Evolutionary conservation across 805 yeast species (phyloP), one percentile per base, ranked within the genome.

Genomic region (Aciculoconidium aculeatum): DNA sequence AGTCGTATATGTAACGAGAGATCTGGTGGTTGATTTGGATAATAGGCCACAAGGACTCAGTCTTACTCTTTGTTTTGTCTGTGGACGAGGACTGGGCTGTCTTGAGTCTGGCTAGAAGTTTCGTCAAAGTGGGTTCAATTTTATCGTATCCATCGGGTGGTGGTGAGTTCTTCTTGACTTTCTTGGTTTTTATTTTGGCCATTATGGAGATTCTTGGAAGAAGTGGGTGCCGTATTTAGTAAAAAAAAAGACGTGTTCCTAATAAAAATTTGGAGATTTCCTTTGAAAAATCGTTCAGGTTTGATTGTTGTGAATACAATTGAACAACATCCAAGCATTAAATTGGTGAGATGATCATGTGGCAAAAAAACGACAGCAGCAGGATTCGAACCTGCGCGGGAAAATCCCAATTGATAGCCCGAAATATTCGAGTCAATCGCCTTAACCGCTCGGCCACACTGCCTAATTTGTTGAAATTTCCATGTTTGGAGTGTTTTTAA

Each of bases 101-200:
- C 50, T 75, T 77, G 36, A 85, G 55, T 38, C 73, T 70, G 13
- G 61, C 58, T 11, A 67, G 72, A 41, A 80, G 80, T 32, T 78
- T 78, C 2, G 55, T 53, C 10, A 86, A 45, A 0, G 88, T 79
- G 2, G 83, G 79, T 38, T 75, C 75, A 8, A 87, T 68, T 41
- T 76, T 77, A 3, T 67, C 71, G 49, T 69, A 86, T 4, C 90
- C 96, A 3, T 67, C 76, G 1, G 96, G 96, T 0, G 88, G 78
- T 6, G 41, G 33, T 6, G 34, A 32, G 8, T 19, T 23, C 28
- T 40, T 40, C 30, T 40, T 40, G 19, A 35, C 21, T 18, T 27
- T 28, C 21, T 25, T 25, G 6, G 31, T n/a, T n/a, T n/a, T n/a
- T n/a, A n/a, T 23, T 20, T 37, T 37, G 18, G 40, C 28, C 40